A percentile compares a stretch with the other conserved stretches of the same genome.
phyloP scores from a whole-genome alignment of 768 basidiomycete genomes.

The Macrolepiota fuliginosa region DNA sequence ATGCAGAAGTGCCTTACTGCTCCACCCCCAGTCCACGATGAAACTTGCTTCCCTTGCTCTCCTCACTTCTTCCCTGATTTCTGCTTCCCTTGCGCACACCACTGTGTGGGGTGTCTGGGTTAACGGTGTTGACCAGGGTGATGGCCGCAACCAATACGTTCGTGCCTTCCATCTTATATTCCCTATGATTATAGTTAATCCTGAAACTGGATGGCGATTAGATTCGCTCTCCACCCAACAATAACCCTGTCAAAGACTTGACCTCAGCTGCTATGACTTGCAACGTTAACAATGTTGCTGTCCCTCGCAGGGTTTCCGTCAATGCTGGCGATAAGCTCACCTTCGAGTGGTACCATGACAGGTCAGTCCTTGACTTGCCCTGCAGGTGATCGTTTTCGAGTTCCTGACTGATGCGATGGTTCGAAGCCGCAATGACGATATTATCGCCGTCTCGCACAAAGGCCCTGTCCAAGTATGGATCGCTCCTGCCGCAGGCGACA shows the following conservation, averaged over 20 bases:
- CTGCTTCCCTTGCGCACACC: slow-evolving; percentile 26
- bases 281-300: slow-evolving; percentile 30
- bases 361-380: slow-evolving; percentile 16
- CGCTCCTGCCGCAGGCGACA: slow-evolving; percentile 24
- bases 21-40: slow-evolving; percentile 15
- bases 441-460: slow-evolving; percentile 33
- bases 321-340: slow-evolving; percentile 30
- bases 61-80: slow-evolving; percentile 21
- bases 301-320: slow-evolving; percentile 26
- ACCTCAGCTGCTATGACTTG: slow-evolving; percentile 27
- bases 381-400: background rate
- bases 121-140: slow-evolving; percentile 34
- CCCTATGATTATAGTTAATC: background rate
- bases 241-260: slow-evolving; percentile 34
- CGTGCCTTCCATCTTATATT: slow-evolving; percentile 10
- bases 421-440: slow-evolving; percentile 32
- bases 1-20: background rate
- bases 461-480: slow-evolving; percentile 35
- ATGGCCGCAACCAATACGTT: slow-evolving; percentile 29
- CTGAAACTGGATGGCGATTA: slow-evolving; percentile 10
- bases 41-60: slow-evolving; percentile 20
- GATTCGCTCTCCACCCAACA: slow-evolving; percentile 36
- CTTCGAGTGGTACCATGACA: slow-evolving; percentile 34
- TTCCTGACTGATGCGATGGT: background rate
- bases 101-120: slow-evolving; percentile 36